Evolutionary conservation across 192 early-diverging fungal species (phyloP).

Genomic region (Chytriomyces hyalinus): DNA sequence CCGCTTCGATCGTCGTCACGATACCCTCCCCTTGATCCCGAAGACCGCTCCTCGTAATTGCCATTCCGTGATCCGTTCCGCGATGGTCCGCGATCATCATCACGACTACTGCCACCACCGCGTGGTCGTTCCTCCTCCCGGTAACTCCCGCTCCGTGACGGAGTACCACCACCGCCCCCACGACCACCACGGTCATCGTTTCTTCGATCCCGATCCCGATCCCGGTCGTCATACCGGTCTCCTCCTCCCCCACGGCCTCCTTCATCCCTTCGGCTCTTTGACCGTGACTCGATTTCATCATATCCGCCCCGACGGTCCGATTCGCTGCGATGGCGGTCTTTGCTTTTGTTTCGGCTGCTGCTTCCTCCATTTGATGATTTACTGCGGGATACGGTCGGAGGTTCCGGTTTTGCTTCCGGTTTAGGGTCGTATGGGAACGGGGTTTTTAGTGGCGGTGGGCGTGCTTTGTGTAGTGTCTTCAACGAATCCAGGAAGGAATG

Average conservation of each 20-base stretch:
- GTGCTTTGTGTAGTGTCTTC: constrained; percentile 34
- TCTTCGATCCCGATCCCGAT: background rate
- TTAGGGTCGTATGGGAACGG: constrained; percentile 12
- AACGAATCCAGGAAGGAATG: constrained; percentile 39
- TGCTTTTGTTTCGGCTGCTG: background rate
- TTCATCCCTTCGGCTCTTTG: background rate
- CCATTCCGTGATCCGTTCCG: background rate
- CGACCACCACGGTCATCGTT: background rate
- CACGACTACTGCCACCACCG: background rate
- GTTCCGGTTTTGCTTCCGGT: background rate
- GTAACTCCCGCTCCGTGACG: background rate
- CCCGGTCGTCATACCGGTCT: background rate
- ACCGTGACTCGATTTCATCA: background rate
- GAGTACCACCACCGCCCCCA: background rate
- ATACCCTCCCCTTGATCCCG: background rate
- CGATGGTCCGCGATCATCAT: background rate
- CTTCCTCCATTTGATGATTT: background rate
- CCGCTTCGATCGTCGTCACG: background rate
- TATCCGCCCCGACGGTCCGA: background rate
- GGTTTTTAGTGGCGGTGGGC: background rate
- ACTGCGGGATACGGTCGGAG: background rate
- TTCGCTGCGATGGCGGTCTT: constrained; percentile 7
- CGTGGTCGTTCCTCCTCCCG: background rate
- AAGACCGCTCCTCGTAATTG: background rate
- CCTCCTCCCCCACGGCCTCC: background rate